These are phyloP conservation scores for Acanthamoeba culbertsoni DNA, from an alignment of 208 protist species.

Conservation along the genomic window DNA sequence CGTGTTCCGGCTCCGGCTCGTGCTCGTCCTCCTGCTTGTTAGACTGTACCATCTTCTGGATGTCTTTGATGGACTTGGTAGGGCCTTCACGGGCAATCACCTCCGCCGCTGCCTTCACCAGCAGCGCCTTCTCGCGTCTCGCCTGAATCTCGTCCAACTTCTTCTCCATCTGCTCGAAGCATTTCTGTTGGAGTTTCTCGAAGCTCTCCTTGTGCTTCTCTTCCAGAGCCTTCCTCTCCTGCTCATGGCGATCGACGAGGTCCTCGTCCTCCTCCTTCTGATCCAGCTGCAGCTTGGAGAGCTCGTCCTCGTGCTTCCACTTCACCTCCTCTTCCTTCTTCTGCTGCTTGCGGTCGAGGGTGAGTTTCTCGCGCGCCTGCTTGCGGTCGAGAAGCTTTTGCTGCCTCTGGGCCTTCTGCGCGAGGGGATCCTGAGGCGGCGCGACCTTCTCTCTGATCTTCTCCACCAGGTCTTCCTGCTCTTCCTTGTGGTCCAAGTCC, in stretches of 20 bases:
- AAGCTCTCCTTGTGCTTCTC: background rate
- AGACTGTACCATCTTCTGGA: background rate
- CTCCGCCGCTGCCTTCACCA: background rate
- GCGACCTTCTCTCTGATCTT: background rate
- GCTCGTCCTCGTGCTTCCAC: constrained; percentile 22
- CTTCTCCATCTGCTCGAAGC: constrained; percentile 17
- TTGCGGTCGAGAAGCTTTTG: constrained; percentile 22
- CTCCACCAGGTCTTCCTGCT: background rate
- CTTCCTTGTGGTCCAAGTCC: background rate
- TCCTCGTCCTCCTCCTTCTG: background rate
- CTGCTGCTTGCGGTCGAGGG: background rate
- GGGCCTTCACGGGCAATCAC: background rate
- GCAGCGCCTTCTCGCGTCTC: background rate
- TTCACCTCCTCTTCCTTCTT: constrained; percentile 1
- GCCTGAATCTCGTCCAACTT: background rate
- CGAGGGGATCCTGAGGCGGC: background rate
- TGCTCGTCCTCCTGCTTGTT: background rate
- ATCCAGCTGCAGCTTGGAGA: background rate
- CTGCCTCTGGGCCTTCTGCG: background rate
- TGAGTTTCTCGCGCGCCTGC: background rate
- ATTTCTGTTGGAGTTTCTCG: constrained; percentile 7
- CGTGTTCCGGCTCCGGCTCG: too few relatives aligned
- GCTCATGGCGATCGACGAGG: background rate
- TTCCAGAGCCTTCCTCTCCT: background rate
- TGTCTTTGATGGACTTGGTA: constrained; percentile 12